phyloP scores from a whole-genome alignment of 352 stramenopile genomes.

The Globisporangium apiculatum region DNA sequence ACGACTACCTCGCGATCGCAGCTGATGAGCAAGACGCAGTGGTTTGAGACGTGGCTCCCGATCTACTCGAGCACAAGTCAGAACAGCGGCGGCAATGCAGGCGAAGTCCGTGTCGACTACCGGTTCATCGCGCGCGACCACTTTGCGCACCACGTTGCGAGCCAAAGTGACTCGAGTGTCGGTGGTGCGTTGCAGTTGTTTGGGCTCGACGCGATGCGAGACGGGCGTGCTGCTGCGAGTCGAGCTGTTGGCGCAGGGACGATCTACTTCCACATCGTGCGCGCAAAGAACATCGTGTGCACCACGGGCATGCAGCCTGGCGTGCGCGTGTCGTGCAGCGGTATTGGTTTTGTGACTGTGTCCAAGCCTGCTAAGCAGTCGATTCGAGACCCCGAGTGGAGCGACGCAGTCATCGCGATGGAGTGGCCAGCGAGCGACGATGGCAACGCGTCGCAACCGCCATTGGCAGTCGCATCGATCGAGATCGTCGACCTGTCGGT shows the following conservation, averaged over 20 bases:
- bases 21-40: conserved; percentile 17
- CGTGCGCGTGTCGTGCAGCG: conserved; percentile 16
- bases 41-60: conserved; percentile 39
- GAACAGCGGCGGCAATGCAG: conserved; percentile 10
- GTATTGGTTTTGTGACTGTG: conserved; percentile 9
- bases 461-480: conserved; percentile 11
- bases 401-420: conserved; percentile 19
- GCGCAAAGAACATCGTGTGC: conserved; percentile 20
- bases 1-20: background rate
- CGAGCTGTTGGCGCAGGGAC: conserved; percentile 12
- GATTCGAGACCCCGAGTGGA: conserved; percentile 26
- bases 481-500: conserved; percentile 39
- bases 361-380: conserved; percentile 26
- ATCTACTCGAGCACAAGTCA: conserved; percentile 18
- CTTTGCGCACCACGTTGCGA: conserved; percentile 8
- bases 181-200: background rate
- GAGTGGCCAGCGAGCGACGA: conserved; percentile 9
- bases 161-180: background rate
- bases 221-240: background rate
- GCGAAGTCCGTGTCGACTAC: conserved; percentile 43
- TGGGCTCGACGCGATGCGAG: background rate
- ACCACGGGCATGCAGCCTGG: conserved; percentile 32
- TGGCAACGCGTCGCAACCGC: background rate
- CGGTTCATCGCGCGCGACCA: conserved; percentile 32
- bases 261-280: conserved; percentile 27